Percentiles rank a stretch among this genome's conserved stretches.
Evolutionary conservation across 768 basidiomycete species (phyloP).

Genomic region (Termitomyces titanicus): DNA sequence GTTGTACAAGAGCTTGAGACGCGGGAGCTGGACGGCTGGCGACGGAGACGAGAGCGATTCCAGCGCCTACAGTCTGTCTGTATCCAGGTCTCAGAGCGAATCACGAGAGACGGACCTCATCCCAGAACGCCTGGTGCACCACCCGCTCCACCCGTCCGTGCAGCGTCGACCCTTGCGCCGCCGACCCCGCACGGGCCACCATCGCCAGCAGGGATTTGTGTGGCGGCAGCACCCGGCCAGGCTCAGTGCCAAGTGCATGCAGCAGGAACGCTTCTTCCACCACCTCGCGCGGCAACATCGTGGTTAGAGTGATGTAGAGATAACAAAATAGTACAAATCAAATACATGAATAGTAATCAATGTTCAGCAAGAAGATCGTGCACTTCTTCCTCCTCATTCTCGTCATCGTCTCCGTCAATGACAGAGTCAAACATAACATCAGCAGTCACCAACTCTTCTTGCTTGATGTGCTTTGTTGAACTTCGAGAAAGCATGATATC

Average conservation of each 20-base stretch:
- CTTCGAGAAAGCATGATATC: slow-evolving; percentile 7
- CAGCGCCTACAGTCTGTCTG: slow-evolving; percentile 38
- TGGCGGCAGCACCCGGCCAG: slow-evolving; percentile 56
- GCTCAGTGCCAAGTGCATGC: slow-evolving; percentile 63
- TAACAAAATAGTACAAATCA: slow-evolving; percentile 5
- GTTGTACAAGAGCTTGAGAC: slow-evolving; percentile 52
- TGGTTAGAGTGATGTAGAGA: not conserved
- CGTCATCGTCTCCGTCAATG: slow-evolving; percentile 47
- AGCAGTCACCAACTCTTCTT: slow-evolving; percentile 39
- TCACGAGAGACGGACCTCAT: slow-evolving; percentile 45
- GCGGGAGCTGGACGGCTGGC: slow-evolving; percentile 55
- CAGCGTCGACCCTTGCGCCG: slow-evolving; percentile 13
- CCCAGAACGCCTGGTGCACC: slow-evolving; percentile 71
- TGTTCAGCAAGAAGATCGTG: slow-evolving; percentile 38
- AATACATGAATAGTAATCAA: not conserved
- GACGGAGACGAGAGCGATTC: slow-evolving; percentile 52
- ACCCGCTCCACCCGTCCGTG: slow-evolving; percentile 46
- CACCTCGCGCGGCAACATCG: slow-evolving; percentile 49
- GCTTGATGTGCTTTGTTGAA: slow-evolving; percentile 23
- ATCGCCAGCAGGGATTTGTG: slow-evolving; percentile 72
- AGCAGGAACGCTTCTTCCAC: slow-evolving; percentile 61
- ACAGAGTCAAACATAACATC: slow-evolving; percentile 41
- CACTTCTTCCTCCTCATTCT: slow-evolving; percentile 52
- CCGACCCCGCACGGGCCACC: slow-evolving; percentile 29
- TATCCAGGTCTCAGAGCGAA: not conserved